Conservation (phyloP, 2,329 filamentous ascomycete species). For the Fusarium solani-melongenae region DNA sequence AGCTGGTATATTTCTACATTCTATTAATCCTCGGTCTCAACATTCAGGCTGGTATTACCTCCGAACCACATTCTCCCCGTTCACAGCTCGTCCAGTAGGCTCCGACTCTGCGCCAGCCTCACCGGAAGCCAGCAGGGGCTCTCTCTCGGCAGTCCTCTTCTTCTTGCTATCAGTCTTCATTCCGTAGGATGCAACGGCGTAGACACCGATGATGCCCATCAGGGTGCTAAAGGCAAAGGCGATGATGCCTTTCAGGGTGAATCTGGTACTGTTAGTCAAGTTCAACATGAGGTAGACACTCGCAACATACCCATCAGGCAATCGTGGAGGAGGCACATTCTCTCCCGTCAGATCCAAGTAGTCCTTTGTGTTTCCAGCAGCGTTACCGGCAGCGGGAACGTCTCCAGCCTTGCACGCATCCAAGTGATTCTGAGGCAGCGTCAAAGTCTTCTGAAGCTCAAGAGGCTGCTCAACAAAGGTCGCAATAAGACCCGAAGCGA, state of each 20-base stretch:
- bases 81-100: background rate
- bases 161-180: conserved; percentile 27
- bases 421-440: conserved; percentile 69
- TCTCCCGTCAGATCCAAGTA: conserved; percentile 72
- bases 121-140: conserved; percentile 33
- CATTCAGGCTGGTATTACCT: background rate
- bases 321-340: conserved; percentile 62
- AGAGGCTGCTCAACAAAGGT: conserved; percentile 73
- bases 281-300: background rate
- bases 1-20: background rate
- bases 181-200: conserved; percentile 75
- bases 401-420: conserved; percentile 66
- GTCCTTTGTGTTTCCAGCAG: conserved; percentile 75
- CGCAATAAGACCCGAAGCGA: conserved; percentile 72
- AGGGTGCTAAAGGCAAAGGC: conserved; percentile 79
- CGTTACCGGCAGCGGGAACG: conserved; percentile 72
- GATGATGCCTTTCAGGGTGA: conserved; percentile 76
- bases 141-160: conserved; percentile 34
- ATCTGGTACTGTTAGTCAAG: conserved; percentile 51
- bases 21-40: background rate
- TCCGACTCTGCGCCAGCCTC: conserved; percentile 2
- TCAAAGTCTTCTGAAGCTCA: conserved; percentile 68
- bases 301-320: conserved; percentile 69
- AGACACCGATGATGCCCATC: conserved; percentile 75
- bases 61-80: background rate